Conservation (phyloP, 805 yeast genomes). For the Candida lessepsii region DNA sequence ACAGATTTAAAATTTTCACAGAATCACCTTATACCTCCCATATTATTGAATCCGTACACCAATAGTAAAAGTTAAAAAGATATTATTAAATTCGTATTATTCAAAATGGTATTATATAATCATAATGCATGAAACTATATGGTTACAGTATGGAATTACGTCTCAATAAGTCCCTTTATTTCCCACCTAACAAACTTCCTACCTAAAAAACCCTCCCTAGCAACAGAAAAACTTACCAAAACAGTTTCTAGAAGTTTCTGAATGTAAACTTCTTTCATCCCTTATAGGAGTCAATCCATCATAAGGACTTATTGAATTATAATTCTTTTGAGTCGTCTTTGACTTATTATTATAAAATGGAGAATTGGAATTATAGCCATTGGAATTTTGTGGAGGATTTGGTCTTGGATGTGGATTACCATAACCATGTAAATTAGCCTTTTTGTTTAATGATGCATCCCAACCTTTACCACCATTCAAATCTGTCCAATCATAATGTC, state of each 20-base stretch:
- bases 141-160: no score
- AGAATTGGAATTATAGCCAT: neutral
- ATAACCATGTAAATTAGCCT: slow-evolving; percentile 79
- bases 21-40: no score
- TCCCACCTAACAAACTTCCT: no score
- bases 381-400: slow-evolving; percentile 1
- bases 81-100: no score
- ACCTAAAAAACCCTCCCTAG: neutral
- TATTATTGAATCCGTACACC: no score
- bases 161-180: neutral
- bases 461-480: slow-evolving; percentile 79
- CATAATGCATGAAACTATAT: neutral
- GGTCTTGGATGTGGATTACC: slow-evolving; percentile 60
- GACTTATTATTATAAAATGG: slow-evolving; percentile 11
- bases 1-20: no score
- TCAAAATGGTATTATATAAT: slow-evolving; percentile 1
- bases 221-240: slow-evolving; percentile 15
- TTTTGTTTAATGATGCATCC: slow-evolving; percentile 72
- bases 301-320: slow-evolving; percentile 18
- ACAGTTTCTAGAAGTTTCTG: slow-evolving; percentile 30
- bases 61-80: no score
- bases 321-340: slow-evolving; percentile 19
- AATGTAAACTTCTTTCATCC: slow-evolving; percentile 39
- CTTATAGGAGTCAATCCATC: slow-evolving; percentile 33
- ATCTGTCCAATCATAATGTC: slow-evolving; percentile 78